Conservation (phyloP, 495 filamentous ascomycete genomes). For the Hypoxylon perforatum region DNA sequence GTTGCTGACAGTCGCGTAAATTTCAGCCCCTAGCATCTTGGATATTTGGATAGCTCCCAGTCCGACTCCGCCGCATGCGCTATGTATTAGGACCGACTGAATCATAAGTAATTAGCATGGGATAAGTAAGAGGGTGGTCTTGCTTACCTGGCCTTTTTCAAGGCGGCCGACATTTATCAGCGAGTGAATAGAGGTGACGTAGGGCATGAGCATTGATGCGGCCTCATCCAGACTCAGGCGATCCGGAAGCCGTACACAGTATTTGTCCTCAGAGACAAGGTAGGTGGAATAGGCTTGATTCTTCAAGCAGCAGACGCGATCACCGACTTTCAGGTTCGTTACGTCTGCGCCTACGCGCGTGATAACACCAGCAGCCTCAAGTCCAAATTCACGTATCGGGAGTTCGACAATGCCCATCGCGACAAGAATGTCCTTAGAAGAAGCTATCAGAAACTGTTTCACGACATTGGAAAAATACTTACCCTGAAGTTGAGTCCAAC, state of each 20-base stretch:
- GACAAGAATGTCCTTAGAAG: constrained; percentile 53
- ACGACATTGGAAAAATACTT: constrained; percentile 1
- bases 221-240: constrained; percentile 56
- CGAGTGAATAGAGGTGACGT: constrained; percentile 60
- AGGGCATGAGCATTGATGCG: constrained; percentile 60
- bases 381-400: constrained; percentile 31
- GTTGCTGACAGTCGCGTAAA: constrained; percentile 61
- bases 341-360: constrained; percentile 54
- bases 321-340: constrained; percentile 49
- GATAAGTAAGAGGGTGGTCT: neutral
- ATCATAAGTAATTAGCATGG: too few species aligned
- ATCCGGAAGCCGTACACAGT: constrained; percentile 49
- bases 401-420: constrained; percentile 47
- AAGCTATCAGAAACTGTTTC: constrained; percentile 8
- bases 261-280: constrained; percentile 31
- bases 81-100: constrained; percentile 65
- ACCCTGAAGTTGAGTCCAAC: constrained; percentile 58
- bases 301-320: constrained; percentile 51
- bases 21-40: constrained; percentile 57
- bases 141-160: constrained; percentile 43
- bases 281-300: constrained; percentile 44
- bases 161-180: constrained; percentile 48
- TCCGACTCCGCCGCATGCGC: constrained; percentile 66
- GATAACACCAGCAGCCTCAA: constrained; percentile 56
- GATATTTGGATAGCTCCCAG: constrained; percentile 67